Percentiles rank a stretch among this genome's conserved stretches.
Evolutionary conservation across 2,329 filamentous ascomycete genomes (phyloP).

Genomic region (Exophiala calicioides): DNA sequence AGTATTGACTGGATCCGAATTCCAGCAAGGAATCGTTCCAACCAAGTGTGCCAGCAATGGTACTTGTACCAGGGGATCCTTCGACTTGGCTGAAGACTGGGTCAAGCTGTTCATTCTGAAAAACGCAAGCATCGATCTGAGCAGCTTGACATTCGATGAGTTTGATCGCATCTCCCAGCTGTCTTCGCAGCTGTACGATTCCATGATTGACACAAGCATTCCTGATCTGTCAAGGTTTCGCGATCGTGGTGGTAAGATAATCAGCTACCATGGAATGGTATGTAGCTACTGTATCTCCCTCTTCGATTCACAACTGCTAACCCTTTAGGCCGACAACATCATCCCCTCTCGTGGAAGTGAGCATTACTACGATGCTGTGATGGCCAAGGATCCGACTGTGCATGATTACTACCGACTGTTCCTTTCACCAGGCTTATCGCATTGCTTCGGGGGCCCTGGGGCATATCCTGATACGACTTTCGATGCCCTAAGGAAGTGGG

Average conservation of each 20-base stretch:
- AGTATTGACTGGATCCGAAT: too few relatives aligned
- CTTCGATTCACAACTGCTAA: neutral
- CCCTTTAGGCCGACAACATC: neutral
- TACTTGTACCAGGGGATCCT: too few relatives aligned
- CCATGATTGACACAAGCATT: conserved; percentile 40
- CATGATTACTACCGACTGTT: conserved; percentile 9
- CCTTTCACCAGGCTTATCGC: conserved; percentile 4
- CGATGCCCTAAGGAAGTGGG: conserved; percentile 1
- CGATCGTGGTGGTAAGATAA: conserved; percentile 42
- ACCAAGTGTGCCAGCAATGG: too few relatives aligned
- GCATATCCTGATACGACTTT: neutral
- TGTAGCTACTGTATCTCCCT: neutral
- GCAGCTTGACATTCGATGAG: conserved; percentile 34
- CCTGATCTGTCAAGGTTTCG: conserved; percentile 42
- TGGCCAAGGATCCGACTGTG: neutral
- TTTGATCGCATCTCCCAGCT: conserved; percentile 32
- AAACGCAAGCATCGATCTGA: conserved; percentile 35
- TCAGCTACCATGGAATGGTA: conserved; percentile 45
- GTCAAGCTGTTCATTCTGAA: conserved; percentile 7
- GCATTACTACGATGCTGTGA: neutral
- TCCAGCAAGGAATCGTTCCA: too few relatives aligned
- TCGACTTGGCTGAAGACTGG: too few relatives aligned
- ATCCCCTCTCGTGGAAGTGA: conserved; percentile 4
- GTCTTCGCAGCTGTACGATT: conserved; percentile 36
- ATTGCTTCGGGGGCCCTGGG: conserved; percentile 6